Evolutionary conservation across 106 monocot genomes (phyloP), one percentile per base, ranked within the genome.

Genomic region (Narthecium ossifragum): DNA sequence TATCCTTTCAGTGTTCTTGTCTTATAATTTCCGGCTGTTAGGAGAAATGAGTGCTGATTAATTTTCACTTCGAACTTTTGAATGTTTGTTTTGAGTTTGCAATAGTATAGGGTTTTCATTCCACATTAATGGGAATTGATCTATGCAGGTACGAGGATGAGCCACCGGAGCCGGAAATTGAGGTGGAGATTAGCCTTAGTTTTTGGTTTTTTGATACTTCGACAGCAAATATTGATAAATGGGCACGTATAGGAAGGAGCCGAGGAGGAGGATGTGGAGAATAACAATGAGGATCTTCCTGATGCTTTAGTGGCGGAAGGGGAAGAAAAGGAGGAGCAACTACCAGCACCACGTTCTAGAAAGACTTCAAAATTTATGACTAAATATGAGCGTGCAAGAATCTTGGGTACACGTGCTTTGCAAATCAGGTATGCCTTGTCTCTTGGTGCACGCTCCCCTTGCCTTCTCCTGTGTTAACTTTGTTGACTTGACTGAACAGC

Each of bases 131-230:
- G n/a, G n/a, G n/a, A n/a, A 4, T 24, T n/a, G 13, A 41, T 41
- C 2, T 41, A 0, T 65, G 38, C 73, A 93, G 88, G 47, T 88
- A 88, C 23, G 93, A 93, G 45, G 85, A 93, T 82, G 93, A 93
- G 53, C 93, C 93, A 12, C 88, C 85, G 24, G 93, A 93, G 51
- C 93, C 93, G 29, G 93, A 93, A 67, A 68, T 93, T 34, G 93
- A 93, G 70, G 85, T 88, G 64, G 51, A 28, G 8, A 6, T 4
- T 60, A n/a, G 29, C 20, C 20, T 31, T 24, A 2, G 41, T 41
- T 41, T 41, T 11, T 41, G 17, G 17, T 8, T 17, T 41, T 41
- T 2, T 3, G 9, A 34, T 15, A n/a, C 15, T 36, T n/a, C 14
- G 23, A 18, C 33, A 21, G 13, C 8, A 20, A 18, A 36, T 12